These are phyloP conservation scores for Pythium aquatile DNA, from an alignment of 352 stramenopile species.

Conservation along the genomic window DNA sequence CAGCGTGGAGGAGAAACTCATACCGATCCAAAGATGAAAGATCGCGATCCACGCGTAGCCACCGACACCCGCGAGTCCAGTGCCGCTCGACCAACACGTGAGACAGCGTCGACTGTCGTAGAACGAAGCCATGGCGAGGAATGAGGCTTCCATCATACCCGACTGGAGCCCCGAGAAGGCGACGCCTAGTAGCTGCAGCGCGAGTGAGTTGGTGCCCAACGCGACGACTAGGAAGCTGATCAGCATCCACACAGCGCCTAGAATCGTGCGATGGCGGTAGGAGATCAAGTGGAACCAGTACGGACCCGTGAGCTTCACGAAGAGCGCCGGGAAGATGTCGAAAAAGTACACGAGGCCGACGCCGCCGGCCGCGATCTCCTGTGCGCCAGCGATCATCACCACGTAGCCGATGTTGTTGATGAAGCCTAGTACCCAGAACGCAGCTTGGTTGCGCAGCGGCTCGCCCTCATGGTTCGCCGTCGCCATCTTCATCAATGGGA, in stretches of 20 bases:
- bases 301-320: slow-evolving; percentile 88
- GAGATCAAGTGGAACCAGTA: slow-evolving; percentile 94
- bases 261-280: slow-evolving; percentile 78
- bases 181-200: slow-evolving; percentile 86
- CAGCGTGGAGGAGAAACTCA: slow-evolving; percentile 68
- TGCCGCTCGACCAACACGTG: slow-evolving; percentile 92
- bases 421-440: slow-evolving; percentile 92
- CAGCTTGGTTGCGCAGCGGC: slow-evolving; percentile 57
- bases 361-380: slow-evolving; percentile 89
- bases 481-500: neutral
- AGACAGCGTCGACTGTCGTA: slow-evolving; percentile 79
- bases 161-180: slow-evolving; percentile 84
- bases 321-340: slow-evolving; percentile 88
- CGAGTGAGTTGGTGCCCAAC: slow-evolving; percentile 48
- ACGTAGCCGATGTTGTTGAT: slow-evolving; percentile 94
- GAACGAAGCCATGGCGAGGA: slow-evolving; percentile 84
- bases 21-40: slow-evolving; percentile 58
- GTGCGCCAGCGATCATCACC: slow-evolving; percentile 93
- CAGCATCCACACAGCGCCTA: slow-evolving; percentile 78
- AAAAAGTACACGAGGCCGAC: slow-evolving; percentile 92
- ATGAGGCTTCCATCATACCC: slow-evolving; percentile 89
- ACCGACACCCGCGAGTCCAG: slow-evolving; percentile 89
- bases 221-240: slow-evolving; percentile 78
- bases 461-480: slow-evolving; percentile 22
- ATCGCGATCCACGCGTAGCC: slow-evolving; percentile 89